phyloP scores from a whole-genome alignment of 208 protist genomes.

The Novymonas esmeraldas region DNA sequence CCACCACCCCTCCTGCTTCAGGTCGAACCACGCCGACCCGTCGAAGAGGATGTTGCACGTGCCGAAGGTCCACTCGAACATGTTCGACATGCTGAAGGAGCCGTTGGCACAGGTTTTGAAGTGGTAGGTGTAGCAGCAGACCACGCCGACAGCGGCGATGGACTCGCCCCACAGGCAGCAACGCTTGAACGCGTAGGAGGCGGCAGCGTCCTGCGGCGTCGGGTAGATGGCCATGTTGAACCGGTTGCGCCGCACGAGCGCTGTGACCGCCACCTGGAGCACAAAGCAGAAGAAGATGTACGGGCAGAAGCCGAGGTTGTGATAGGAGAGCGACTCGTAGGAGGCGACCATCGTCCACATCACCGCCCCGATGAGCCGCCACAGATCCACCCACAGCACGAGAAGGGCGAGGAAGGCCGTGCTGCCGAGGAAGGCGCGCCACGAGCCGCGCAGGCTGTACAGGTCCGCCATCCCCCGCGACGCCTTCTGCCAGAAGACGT shows the following conservation, averaged over 20 bases:
- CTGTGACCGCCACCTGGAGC: constrained; percentile 43
- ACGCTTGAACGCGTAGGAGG: constrained; percentile 48
- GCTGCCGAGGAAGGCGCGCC: constrained; percentile 41
- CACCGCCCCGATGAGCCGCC: constrained; percentile 45
- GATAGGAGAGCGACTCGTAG: constrained; percentile 52
- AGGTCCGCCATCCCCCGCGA: constrained; percentile 54
- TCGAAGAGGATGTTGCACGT: constrained; percentile 71
- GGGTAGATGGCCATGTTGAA: constrained; percentile 67
- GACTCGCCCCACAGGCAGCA: constrained; percentile 50
- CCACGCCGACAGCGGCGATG: constrained; percentile 37
- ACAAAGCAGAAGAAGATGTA: constrained; percentile 66
- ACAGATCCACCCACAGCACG: constrained; percentile 53
- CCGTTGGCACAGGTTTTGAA: constrained; percentile 60
- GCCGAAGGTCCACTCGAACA: constrained; percentile 75
- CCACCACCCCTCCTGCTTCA: constrained; percentile 71
- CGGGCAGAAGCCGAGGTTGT: constrained; percentile 64
- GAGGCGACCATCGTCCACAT: constrained; percentile 69
- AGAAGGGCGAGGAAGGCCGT: constrained; percentile 52
- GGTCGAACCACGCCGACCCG: constrained; percentile 59
- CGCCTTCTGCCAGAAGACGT: constrained; percentile 61
- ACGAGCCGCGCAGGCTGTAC: constrained; percentile 29
- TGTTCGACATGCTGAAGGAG: constrained; percentile 67
- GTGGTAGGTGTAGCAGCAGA: constrained; percentile 61
- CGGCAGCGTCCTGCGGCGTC: constrained; percentile 37
- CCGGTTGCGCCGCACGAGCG: constrained; percentile 47